Evolutionary conservation across 1,284 basidiomycete species (phyloP).

Genomic region (Meira miltonrushii): DNA sequence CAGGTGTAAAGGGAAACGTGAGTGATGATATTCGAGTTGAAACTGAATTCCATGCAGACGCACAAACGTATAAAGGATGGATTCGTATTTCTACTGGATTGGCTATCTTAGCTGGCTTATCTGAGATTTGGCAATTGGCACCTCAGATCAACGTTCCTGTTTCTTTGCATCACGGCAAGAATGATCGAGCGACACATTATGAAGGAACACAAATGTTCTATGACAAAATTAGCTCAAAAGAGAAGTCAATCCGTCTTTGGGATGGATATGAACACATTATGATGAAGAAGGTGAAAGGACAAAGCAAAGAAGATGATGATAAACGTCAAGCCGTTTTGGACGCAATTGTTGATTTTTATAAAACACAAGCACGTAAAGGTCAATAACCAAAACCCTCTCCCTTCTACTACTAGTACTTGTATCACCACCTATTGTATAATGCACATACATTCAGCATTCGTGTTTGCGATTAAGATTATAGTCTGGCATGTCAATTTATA

Average conservation of each 20-base stretch:
- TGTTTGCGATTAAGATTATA: too few relatives aligned
- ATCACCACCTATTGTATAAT: neutral
- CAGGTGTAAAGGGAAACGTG: constrained; percentile 56
- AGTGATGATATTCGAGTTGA: constrained; percentile 57
- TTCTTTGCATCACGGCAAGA: constrained; percentile 56
- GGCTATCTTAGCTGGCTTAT: constrained; percentile 55
- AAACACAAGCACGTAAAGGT: constrained; percentile 7
- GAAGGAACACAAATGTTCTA: constrained; percentile 54
- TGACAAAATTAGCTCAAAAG: constrained; percentile 48
- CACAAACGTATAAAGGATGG: constrained; percentile 56
- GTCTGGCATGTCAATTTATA: neutral
- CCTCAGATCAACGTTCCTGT: constrained; percentile 53
- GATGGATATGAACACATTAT: constrained; percentile 57
- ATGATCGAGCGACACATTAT: constrained; percentile 56
- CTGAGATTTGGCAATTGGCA: constrained; percentile 49
- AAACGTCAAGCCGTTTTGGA: constrained; percentile 32
- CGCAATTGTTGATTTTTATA: constrained; percentile 23
- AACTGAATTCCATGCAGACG: constrained; percentile 45
- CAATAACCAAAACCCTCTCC: neutral
- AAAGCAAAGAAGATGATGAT: constrained; percentile 29
- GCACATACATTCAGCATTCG: neutral
- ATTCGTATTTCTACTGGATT: constrained; percentile 57
- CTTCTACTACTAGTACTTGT: neutral
- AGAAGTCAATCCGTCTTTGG: constrained; percentile 56
- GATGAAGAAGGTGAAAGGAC: constrained; percentile 51